These are phyloP conservation scores for Cytospora paraplurivora DNA, from an alignment of 2,329 filamentous ascomycete genomes.

Conservation along the genomic window DNA sequence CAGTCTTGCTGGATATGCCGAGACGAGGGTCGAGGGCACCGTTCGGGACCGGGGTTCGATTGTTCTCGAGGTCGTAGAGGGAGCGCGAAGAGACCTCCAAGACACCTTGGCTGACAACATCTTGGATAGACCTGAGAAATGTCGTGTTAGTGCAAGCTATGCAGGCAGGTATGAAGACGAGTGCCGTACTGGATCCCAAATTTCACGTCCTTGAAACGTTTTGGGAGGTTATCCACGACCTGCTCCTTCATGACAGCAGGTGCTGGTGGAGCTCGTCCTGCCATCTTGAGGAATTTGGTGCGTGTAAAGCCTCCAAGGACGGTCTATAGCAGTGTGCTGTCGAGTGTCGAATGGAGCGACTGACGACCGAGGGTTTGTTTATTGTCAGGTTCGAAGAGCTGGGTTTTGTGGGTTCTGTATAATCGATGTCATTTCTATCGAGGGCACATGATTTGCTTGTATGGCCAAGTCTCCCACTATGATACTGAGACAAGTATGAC, in stretches of 20 bases:
- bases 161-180: neutral
- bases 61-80: slow-evolving; percentile 81
- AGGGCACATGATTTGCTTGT: neutral
- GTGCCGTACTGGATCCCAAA: slow-evolving; percentile 83
- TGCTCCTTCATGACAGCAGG: slow-evolving; percentile 70
- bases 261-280: slow-evolving; percentile 34
- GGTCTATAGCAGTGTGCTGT: neutral
- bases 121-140: slow-evolving; percentile 72
- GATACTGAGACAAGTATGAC: slow-evolving; percentile 12
- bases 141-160: slow-evolving; percentile 7
- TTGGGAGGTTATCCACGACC: slow-evolving; percentile 84
- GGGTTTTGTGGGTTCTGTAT: neutral
- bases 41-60: slow-evolving; percentile 74
- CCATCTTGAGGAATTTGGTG: slow-evolving; percentile 24
- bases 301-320: neutral
- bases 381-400: slow-evolving; percentile 17
- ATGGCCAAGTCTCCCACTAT: neutral
- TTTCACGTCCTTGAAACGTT: slow-evolving; percentile 89
- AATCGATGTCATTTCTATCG: slow-evolving; percentile 20
- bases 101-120: slow-evolving; percentile 93
- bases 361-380: neutral
- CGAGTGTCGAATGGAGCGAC: slow-evolving; percentile 1
- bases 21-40: slow-evolving; percentile 87
- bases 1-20: slow-evolving; percentile 84
- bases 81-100: slow-evolving; percentile 92